Evolutionary conservation across 2,329 filamentous ascomycete species (phyloP).

Genomic region (Colletotrichum euphorbiae): DNA sequence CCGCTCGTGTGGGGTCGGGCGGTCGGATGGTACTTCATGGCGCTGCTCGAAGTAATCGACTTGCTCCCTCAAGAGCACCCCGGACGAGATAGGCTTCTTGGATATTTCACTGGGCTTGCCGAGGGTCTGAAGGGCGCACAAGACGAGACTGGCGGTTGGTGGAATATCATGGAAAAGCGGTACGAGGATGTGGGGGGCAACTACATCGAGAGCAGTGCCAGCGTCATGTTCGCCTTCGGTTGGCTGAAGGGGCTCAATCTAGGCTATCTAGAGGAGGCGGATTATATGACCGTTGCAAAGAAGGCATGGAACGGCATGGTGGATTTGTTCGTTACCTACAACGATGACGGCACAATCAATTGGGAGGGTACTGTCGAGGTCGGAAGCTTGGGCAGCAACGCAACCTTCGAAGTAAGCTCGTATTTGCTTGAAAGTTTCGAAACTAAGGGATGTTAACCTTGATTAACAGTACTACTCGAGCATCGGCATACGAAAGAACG

Average conservation of each 20-base stretch:
- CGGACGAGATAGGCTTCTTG: conserved; percentile 50
- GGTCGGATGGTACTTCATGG: conserved; percentile 66
- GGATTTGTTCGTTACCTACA: conserved; percentile 58
- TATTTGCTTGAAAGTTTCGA: not conserved
- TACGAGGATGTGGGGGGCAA: conserved; percentile 63
- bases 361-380: conserved; percentile 65
- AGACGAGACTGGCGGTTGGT: conserved; percentile 64
- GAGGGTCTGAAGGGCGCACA: conserved; percentile 55
- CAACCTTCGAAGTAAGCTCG: conserved; percentile 59
- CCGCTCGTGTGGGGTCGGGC: conserved; percentile 66
- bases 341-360: conserved; percentile 60
- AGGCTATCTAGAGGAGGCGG: conserved; percentile 44
- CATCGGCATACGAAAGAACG: conserved; percentile 44
- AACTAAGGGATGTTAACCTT: not conserved
- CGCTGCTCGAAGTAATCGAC: conserved; percentile 62
- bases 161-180: conserved; percentile 65
- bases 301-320: conserved; percentile 52
- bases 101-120: conserved; percentile 55
- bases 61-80: conserved; percentile 53
- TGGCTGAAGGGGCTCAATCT: conserved; percentile 57
- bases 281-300: conserved; percentile 42
- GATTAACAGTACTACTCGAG: conserved; percentile 44
- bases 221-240: conserved; percentile 68
- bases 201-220: conserved; percentile 70
- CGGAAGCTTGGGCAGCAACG: conserved; percentile 61